A percentile compares a stretch with the other conserved stretches of the same genome.
These are phyloP conservation scores for Amphibolis antarctica DNA, from an alignment of 106 monocot species.

Conservation along the genomic window DNA sequence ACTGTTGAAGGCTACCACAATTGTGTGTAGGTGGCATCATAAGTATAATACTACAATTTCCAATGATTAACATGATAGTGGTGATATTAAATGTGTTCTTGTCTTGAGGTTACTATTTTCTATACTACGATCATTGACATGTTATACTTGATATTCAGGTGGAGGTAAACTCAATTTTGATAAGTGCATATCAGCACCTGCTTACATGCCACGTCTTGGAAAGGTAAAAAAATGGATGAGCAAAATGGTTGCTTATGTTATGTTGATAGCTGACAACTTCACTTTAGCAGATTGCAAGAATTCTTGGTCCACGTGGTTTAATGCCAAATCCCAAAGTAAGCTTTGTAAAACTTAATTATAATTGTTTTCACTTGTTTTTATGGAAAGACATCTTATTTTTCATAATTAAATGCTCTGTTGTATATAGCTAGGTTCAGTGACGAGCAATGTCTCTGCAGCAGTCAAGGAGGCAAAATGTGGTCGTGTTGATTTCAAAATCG, in stretches of 20 bases:
- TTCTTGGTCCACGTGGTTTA: conserved; percentile 92
- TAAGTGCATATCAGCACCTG: conserved; percentile 84
- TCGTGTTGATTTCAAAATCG: conserved; percentile 87
- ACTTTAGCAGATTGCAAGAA: conserved; percentile 51
- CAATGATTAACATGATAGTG: too few species aligned
- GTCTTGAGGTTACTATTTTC: neutral
- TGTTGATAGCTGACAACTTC: conserved; percentile 4
- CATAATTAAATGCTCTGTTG: neutral
- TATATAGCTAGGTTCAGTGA: conserved; percentile 84
- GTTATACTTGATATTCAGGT: conserved; percentile 25
- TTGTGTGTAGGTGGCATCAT: too few species aligned
- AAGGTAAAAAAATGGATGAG: conserved; percentile 33
- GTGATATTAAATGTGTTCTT: too few species aligned
- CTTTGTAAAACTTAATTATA: conserved; percentile 4
- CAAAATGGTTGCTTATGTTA: neutral
- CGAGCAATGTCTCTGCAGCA: conserved; percentile 69
- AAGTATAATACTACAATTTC: too few species aligned
- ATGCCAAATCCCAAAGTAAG: conserved; percentile 97
- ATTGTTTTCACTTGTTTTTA: neutral
- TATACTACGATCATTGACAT: neutral
- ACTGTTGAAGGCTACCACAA: too few species aligned
- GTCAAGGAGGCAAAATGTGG: conserved; percentile 84
- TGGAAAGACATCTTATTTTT: too few species aligned
- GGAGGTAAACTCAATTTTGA: conserved; percentile 92
- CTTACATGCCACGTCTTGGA: conserved; percentile 82